Evolutionary conservation across 495 filamentous ascomycete genomes (phyloP), one percentile per base, ranked within the genome.

Genomic region (Rusavskia elegans): DNA sequence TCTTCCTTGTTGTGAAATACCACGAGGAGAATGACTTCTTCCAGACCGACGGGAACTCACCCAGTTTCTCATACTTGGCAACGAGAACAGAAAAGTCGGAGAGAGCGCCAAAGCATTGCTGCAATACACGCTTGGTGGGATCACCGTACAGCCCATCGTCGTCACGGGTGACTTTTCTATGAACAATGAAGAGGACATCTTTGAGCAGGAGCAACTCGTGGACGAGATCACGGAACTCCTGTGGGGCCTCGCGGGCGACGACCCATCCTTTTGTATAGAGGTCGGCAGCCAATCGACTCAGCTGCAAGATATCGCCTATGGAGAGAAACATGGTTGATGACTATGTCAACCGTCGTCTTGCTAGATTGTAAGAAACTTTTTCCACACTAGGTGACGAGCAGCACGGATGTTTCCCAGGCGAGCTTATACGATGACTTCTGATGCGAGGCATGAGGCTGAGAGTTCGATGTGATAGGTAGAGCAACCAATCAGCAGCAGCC

Each of bases 31-130:
- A 38, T 21, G 48, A 36, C 10, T 3, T 2, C 11, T 6, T 39
- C 3, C 21, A 11, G 32, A 35, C 10, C 2, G 39, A n/a, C 1
- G 19, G 5, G 11, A 25, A 53, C 45, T 36, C 48, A 57, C 55
- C 55, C 11, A 57, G 17, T 4, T 57, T 57, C 11, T 57, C 51
- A 29, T 57, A 57, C 21, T 53, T 57, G 13, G 17, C 36, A 27
- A 51, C 53, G 16, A 53, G 40, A 45, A 27, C 25, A 19, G 37
- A 35, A 6, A 57, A 49, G 3, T 36, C 51, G 16, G 48, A 49
- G 2, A 57, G 48, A 13, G 51, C 38, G 13, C 16, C 17, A 16
- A 50, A 50, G 27, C 55, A 57, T 8, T 25, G 23, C 10, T 45
- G 17, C 0, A 57, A 35, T 17, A 53, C 51, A 38, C 19, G 3